These are phyloP conservation scores for Malus domestica DNA, from an alignment of 306 rosid species.

Conservation along the genomic window ASM211411v1 NC_041805.1:1877501-1878000, in stretches of 20 bases:
- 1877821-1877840: background rate
- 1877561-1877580: background rate
- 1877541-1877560: background rate
- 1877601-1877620: background rate
- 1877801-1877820: background rate
- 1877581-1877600: slow-evolving; percentile 8
- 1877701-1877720: background rate
- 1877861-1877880: background rate
- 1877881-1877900: background rate
- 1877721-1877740: background rate
- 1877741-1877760: background rate
- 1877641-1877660: background rate
- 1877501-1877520: too few relatives aligned
- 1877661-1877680: too few relatives aligned
- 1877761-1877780: background rate
- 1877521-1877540: background rate
- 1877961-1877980: too few relatives aligned
- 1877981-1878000: too few relatives aligned
- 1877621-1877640: background rate
- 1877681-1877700: too few relatives aligned
- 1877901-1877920: background rate
- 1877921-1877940: background rate
- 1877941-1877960: too few relatives aligned
- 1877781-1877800: background rate
- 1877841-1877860: background rate